phyloP scores from a whole-genome alignment of 1,139 yeast species.

The Yamadazyma mexicana region DNA sequence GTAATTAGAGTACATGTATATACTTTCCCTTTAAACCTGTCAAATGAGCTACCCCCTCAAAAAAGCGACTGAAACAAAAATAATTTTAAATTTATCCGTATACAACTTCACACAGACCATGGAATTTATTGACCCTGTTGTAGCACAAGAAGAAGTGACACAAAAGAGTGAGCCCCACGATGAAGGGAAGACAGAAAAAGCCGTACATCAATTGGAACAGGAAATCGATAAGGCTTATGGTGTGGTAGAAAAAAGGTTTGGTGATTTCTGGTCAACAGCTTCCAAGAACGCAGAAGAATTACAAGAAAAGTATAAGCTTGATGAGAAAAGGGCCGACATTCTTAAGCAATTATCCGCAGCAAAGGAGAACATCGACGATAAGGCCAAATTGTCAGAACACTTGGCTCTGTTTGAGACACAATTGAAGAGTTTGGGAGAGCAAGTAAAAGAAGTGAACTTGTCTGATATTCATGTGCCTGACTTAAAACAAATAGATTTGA shows the following conservation, averaged over 20 bases:
- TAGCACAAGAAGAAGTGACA: constrained; percentile 19
- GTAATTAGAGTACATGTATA: no score
- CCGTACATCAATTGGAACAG: constrained; percentile 48
- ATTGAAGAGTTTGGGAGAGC: constrained; percentile 22
- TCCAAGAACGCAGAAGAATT: constrained; percentile 31
- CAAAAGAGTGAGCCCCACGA: constrained; percentile 9
- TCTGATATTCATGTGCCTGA: constrained; percentile 13
- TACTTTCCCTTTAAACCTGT: background rate
- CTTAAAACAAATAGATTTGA: constrained; percentile 11
- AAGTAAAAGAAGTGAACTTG: constrained; percentile 11
- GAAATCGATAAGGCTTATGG: constrained; percentile 56
- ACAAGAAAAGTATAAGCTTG: constrained; percentile 39
- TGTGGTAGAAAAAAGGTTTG: constrained; percentile 42
- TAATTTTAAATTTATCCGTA: background rate
- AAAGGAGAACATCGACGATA: constrained; percentile 26
- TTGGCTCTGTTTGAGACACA: constrained; percentile 33
- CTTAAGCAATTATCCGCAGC: constrained; percentile 33
- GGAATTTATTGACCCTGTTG: constrained; percentile 37
- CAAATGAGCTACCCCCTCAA: background rate
- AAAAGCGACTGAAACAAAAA: background rate
- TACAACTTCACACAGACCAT: constrained; percentile 14
- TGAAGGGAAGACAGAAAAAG: constrained; percentile 41
- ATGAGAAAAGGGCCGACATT: constrained; percentile 41
- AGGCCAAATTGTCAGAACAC: constrained; percentile 26
- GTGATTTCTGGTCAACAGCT: constrained; percentile 38